Evolutionary conservation across 2,329 filamentous ascomycete species (phyloP), one percentile per base, ranked within the genome.

Genomic region (Nannizzia gypsea): DNA sequence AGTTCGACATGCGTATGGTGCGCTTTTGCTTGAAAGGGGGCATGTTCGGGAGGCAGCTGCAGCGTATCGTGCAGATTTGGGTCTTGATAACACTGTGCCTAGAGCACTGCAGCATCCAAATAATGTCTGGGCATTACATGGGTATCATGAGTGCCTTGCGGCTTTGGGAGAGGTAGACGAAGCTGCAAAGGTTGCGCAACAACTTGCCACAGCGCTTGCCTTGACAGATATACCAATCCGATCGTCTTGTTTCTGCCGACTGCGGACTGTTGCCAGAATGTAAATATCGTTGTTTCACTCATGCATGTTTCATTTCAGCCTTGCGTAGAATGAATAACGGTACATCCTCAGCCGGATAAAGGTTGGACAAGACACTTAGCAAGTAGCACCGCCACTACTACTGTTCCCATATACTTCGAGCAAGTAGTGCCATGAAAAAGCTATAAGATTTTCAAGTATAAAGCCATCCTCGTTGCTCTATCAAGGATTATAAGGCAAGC

Each of bases 51-150:
- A 85, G 56, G 84, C 85, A 0, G 71, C 77, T 1, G 75, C 68
- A 0, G 78, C 83, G 0, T 88, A 88, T 63, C 74, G 71, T 20
- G 83, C 82, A 0, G 84, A 88, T 65, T 69, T 88, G 13, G 85
- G 85, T 0, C 66, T 85, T 13, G 78, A 81, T 59, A 74, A 78
- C n/a, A 80, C 78, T 0, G 70, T 89, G 2, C 83, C 86, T 0
- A 77, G 87, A 20, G 81, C 85, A 1, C 74, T 81, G 46, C 80
- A 81, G 61, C 86, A 89, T 70, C 83, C 80, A 1, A 84, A 84
- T 48, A 90, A 90, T 63, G 81, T 89, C 0, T 89, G 87, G 87
- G 80, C 85, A 1, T 69, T 90, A 60, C 84, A 87, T 64, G 87
- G 87, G 0, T 85, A 83, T 64, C 79, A 87, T 63, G 86, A 89